Percentiles rank a stretch among this genome's conserved stretches.
Conservation (phyloP, 176 grass and related monocot species). For the Alopecurus myosuroides region DNA sequence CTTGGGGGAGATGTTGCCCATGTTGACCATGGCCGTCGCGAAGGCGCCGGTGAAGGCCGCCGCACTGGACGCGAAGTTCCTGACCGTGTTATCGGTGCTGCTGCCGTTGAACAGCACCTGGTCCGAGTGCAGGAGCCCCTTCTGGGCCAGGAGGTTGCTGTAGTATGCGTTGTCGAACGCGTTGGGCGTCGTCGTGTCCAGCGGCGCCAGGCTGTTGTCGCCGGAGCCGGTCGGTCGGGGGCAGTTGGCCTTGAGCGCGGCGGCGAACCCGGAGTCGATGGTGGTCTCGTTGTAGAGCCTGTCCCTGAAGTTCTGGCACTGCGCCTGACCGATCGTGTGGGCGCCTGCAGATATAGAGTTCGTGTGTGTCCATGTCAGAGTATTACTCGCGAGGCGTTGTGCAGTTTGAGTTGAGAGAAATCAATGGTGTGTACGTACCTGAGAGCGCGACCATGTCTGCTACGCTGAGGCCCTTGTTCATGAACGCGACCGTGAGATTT, state of each 20-base stretch:
- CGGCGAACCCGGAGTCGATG: conserved; percentile 41
- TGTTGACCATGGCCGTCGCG: conserved; percentile 44
- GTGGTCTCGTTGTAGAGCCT: conserved; percentile 71
- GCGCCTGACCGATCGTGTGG: conserved; percentile 62
- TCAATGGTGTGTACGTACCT: neutral
- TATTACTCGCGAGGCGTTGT: neutral
- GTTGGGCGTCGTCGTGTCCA: conserved; percentile 36
- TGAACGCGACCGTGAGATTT: neutral
- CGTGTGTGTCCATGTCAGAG: neutral
- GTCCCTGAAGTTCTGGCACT: conserved; percentile 21
- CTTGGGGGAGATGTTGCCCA: conserved; percentile 30
- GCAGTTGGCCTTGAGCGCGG: conserved; percentile 34
- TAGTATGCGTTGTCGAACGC: conserved; percentile 55
- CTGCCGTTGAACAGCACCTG: conserved; percentile 53
- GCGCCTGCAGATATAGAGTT: conserved; percentile 52
- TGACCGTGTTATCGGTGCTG: conserved; percentile 39
- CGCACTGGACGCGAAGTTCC: conserved; percentile 32
- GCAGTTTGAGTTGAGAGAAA: neutral
- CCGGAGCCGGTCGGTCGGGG: neutral
- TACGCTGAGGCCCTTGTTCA: neutral
- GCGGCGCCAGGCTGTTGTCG: conserved; percentile 38
- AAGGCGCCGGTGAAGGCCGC: conserved; percentile 44
- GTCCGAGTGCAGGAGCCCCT: conserved; percentile 62
- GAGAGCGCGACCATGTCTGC: conserved; percentile 65
- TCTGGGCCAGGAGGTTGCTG: conserved; percentile 41